Percentiles rank a stretch among this genome's conserved stretches.
phyloP scores from a whole-genome alignment of 2,329 filamentous ascomycete species.

The Xylariaceae sp. region DNA sequence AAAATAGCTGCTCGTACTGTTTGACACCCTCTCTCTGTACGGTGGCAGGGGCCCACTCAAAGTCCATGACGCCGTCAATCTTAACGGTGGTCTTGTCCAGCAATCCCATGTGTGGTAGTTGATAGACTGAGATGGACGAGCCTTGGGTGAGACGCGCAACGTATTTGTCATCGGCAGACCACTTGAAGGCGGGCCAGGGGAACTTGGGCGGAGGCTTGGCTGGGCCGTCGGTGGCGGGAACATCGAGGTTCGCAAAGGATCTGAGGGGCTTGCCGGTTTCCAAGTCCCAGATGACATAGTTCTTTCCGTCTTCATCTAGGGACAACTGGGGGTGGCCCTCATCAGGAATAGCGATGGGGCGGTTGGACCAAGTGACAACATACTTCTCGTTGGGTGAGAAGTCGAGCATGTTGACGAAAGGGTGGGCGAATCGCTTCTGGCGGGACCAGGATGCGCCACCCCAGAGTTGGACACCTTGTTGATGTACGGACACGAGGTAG shows the following conservation, averaged over 20 bases:
- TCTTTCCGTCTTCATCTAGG: slow-evolving; percentile 95
- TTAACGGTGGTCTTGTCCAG: slow-evolving; percentile 91
- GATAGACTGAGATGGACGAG: slow-evolving; percentile 86
- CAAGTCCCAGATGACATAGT: slow-evolving; percentile 98
- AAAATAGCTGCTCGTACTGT: slow-evolving; percentile 91
- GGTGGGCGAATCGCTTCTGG: slow-evolving; percentile 90
- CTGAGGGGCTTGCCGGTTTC: slow-evolving; percentile 83
- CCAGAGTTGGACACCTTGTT: slow-evolving; percentile 96
- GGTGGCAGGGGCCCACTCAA: slow-evolving; percentile 91
- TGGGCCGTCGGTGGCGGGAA: slow-evolving; percentile 59
- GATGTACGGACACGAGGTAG: slow-evolving; percentile 89
- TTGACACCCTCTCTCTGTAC: slow-evolving; percentile 81
- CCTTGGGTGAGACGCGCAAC: slow-evolving; percentile 87
- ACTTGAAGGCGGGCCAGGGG: slow-evolving; percentile 99
- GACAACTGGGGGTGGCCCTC: slow-evolving; percentile 78
- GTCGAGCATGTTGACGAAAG: slow-evolving; percentile 90
- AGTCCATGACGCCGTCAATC: slow-evolving; percentile 94
- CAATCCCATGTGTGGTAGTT: slow-evolving; percentile 82
- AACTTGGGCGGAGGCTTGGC: slow-evolving; percentile 77
- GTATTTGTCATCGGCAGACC: slow-evolving; percentile 96
- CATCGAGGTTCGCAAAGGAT: slow-evolving; percentile 88
- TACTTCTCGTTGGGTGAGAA: slow-evolving; percentile 94
- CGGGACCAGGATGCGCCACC: slow-evolving; percentile 85
- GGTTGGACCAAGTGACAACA: slow-evolving; percentile 92
- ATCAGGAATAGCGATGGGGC: slow-evolving; percentile 88